These are phyloP conservation scores for Populus pruinosa DNA, from an alignment of 345 rosid genomes.

Conservation along the genomic window DNA sequence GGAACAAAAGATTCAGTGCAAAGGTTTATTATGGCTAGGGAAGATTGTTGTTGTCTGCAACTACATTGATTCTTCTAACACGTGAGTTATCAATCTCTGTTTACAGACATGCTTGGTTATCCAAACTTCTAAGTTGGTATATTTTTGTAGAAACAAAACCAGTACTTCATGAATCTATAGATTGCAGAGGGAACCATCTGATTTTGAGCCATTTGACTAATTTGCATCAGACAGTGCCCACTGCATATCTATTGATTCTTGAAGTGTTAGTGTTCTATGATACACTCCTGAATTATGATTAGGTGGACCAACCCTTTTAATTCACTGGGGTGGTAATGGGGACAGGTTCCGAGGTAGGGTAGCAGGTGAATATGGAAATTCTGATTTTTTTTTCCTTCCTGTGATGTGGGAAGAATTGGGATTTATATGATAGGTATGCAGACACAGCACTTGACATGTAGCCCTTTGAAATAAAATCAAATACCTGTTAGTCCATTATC, in stretches of 20 bases:
- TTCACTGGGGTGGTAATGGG: background rate
- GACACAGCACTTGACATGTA: background rate
- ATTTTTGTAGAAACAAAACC: conserved; percentile 4
- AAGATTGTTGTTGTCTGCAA: conserved; percentile 94
- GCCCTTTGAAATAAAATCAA: background rate
- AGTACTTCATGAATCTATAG: background rate
- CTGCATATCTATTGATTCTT: background rate
- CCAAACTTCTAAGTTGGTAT: conserved; percentile 2
- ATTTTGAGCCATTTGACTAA: background rate
- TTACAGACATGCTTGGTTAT: background rate
- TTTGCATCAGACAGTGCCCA: background rate
- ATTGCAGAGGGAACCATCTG: background rate
- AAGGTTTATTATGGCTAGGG: conserved; percentile 92
- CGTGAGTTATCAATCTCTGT: conserved; percentile 45
- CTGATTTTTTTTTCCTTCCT: background rate
- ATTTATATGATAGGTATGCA: background rate
- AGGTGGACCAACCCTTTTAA: background rate
- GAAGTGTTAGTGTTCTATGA: background rate
- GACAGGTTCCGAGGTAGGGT: background rate
- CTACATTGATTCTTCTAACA: conserved; percentile 66
- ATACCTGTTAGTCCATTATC: background rate
- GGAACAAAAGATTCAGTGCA: conserved; percentile 91
- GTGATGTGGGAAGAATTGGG: background rate
- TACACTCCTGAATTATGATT: background rate
- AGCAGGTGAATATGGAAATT: background rate